Percentiles rank a stretch among this genome's conserved stretches.
phyloP scores from a whole-genome alignment of 139 green algal species.

The Chlorella sorokiniana region DNA sequence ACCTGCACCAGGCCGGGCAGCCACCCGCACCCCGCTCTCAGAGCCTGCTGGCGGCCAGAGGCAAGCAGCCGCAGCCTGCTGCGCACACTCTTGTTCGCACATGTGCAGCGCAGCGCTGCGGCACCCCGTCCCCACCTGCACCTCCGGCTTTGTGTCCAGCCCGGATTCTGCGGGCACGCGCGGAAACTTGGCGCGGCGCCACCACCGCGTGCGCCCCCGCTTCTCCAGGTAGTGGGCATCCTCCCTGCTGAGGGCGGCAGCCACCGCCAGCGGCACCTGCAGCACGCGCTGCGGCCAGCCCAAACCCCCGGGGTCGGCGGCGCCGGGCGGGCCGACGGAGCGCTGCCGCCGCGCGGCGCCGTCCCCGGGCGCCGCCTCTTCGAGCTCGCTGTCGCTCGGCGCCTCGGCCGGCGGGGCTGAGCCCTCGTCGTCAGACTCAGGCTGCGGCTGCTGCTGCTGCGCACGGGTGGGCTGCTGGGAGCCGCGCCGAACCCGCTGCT shows the following conservation, averaged over 20 bases:
- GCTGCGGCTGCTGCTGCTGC: not conserved
- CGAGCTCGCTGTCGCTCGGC: conserved; percentile 25
- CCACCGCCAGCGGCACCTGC: conserved; percentile 54
- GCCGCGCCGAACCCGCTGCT: not conserved
- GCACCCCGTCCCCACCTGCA: conserved; percentile 45
- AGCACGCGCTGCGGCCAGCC: conserved; percentile 32
- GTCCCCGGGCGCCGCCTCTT: not conserved
- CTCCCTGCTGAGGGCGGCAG: conserved; percentile 38
- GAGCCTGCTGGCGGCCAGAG: too few species aligned
- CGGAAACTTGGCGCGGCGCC: conserved; percentile 36
- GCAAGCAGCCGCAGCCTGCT: not conserved
- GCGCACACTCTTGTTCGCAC: not conserved
- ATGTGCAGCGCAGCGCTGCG: not conserved
- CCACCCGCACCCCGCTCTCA: too few species aligned
- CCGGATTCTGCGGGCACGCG: conserved; percentile 15
- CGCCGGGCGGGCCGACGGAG: not conserved
- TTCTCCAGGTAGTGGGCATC: conserved; percentile 60
- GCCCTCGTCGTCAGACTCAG: not conserved
- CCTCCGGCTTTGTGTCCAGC: not conserved
- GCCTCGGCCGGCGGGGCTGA: too few species aligned
- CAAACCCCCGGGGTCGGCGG: not conserved
- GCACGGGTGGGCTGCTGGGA: not conserved
- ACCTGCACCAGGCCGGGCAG: conserved; percentile 52
- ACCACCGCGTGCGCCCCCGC: conserved; percentile 58
- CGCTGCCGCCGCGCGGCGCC: not conserved